Evolutionary conservation across 2,329 filamentous ascomycete genomes (phyloP).

Genomic region (Botrytis cinerea): DNA sequence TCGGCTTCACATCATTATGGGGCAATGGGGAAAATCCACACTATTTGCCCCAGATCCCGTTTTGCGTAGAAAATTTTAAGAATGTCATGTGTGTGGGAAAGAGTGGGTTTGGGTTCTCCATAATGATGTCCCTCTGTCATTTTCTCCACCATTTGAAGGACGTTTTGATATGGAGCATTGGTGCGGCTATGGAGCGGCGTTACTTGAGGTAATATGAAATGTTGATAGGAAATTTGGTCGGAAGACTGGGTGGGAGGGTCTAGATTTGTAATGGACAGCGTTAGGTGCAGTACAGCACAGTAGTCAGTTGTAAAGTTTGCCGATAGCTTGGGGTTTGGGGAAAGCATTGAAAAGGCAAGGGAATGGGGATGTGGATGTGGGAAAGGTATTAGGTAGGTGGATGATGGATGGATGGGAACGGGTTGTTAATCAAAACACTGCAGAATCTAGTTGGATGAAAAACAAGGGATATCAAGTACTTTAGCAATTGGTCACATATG

Average conservation of each 20-base stretch:
- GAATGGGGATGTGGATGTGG: conserved; percentile 3
- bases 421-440: neutral
- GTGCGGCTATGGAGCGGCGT: neutral
- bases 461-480: neutral
- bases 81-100: conserved; percentile 14
- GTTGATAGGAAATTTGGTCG: neutral
- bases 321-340: conserved; percentile 13
- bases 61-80: conserved; percentile 9
- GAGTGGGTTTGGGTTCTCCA: conserved; percentile 11
- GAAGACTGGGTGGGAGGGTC: neutral
- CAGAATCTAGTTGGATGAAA: neutral
- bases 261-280: neutral
- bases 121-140: neutral
- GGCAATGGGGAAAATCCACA: conserved; percentile 5
- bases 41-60: conserved; percentile 9
- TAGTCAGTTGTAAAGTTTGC: neutral
- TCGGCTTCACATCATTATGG: conserved; percentile 15
- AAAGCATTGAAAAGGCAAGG: neutral
- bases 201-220: neutral
- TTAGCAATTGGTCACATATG: neutral
- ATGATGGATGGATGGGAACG: neutral
- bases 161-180: neutral
- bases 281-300: neutral
- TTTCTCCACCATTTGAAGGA: conserved; percentile 8
- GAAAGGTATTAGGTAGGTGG: neutral